These are phyloP conservation scores for Flaveria trinervia DNA, from an alignment of 129 eudicot genomes.

Conservation along the genomic window DNA sequence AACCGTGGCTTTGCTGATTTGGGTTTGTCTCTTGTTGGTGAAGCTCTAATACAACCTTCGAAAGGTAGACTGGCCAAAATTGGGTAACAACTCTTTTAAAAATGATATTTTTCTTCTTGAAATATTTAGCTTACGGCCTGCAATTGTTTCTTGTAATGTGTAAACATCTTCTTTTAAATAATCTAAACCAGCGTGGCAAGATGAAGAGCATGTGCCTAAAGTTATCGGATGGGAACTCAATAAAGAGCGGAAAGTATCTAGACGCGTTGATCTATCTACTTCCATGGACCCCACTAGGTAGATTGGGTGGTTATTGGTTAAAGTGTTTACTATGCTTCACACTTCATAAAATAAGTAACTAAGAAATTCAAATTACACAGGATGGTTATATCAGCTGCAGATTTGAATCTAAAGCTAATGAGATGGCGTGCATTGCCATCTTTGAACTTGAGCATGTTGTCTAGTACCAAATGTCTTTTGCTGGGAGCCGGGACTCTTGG, in stretches of 20 bases:
- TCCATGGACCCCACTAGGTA: conserved; percentile 96
- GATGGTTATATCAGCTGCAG: conserved; percentile 89
- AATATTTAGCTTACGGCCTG: neutral
- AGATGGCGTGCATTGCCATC: conserved; percentile 96
- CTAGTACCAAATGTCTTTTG: conserved; percentile 78
- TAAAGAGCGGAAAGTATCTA: conserved; percentile 46
- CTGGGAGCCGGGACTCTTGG: conserved; percentile 98
- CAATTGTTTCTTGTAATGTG: conserved; percentile 13
- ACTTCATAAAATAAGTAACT: neutral
- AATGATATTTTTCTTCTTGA: neutral
- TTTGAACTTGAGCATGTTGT: conserved; percentile 56
- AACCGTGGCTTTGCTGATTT: conserved; percentile 86
- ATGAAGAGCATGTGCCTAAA: conserved; percentile 52
- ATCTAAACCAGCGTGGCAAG: conserved; percentile 55
- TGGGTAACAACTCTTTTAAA: conserved; percentile 37
- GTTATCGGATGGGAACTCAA: conserved; percentile 80
- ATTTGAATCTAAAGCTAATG: conserved; percentile 89
- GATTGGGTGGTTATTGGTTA: conserved; percentile 12
- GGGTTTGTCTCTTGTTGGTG: conserved; percentile 74
- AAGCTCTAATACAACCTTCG: conserved; percentile 61
- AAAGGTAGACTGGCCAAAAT: conserved; percentile 62
- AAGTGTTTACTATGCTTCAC: neutral
- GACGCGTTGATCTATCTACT: conserved; percentile 69
- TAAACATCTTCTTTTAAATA: conserved; percentile 2
- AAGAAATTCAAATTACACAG: conserved; percentile 39